Evolutionary conservation across 768 basidiomycete species (phyloP).

Genomic region (Melanogaster broomeanus): DNA sequence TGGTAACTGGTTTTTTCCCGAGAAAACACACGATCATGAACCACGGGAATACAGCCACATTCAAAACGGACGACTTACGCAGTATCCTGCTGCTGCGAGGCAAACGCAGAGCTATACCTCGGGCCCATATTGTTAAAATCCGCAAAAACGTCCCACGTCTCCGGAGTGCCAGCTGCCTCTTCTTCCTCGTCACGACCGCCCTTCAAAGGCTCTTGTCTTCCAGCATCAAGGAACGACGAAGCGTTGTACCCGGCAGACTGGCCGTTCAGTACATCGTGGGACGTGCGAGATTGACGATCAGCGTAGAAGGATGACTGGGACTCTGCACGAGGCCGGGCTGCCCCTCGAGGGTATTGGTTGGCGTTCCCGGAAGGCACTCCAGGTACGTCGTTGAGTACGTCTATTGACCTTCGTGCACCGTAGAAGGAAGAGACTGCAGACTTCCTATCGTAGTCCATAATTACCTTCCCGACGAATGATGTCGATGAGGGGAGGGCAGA

Average conservation of each 20-base stretch:
- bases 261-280: constrained; percentile 48
- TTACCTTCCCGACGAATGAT: constrained; percentile 4
- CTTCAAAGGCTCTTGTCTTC: constrained; percentile 75
- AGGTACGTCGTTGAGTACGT: constrained; percentile 57
- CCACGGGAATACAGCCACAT: constrained; percentile 1
- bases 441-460: constrained; percentile 78
- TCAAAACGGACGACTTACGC: constrained; percentile 42
- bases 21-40: constrained; percentile 7
- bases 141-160: constrained; percentile 79
- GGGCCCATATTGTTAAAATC: constrained; percentile 90
- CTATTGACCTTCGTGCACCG: constrained; percentile 59
- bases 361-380: constrained; percentile 16
- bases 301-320: constrained; percentile 71
- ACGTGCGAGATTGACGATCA: constrained; percentile 38
- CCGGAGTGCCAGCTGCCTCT: constrained; percentile 36
- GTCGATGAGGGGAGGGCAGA: neutral
- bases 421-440: constrained; percentile 83
- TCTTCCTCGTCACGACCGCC: constrained; percentile 76
- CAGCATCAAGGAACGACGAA: constrained; percentile 65
- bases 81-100: constrained; percentile 38
- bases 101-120: constrained; percentile 66
- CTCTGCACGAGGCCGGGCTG: constrained; percentile 56
- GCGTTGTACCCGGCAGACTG: constrained; percentile 76
- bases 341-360: constrained; percentile 25
- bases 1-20: constrained; percentile 40